Percentiles rank a stretch among this genome's conserved stretches.
These are phyloP conservation scores for Paraphaeosphaeria sporulosa DNA, from an alignment of 2,329 filamentous ascomycete species.

Conservation along the genomic window DNA sequence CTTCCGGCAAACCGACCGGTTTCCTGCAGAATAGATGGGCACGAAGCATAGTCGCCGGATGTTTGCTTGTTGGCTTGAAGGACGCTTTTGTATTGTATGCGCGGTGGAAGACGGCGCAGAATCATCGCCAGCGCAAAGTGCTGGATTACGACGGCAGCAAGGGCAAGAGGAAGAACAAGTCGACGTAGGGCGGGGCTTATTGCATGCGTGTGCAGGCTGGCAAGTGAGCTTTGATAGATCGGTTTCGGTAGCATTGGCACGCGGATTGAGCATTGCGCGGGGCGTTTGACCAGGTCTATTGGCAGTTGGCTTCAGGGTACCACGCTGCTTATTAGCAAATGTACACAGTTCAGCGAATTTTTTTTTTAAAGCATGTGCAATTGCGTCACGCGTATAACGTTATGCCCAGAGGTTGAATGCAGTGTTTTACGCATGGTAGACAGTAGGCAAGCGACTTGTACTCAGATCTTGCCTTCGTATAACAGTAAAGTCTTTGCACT, in stretches of 20 bases:
- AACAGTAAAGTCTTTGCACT: too few relatives aligned
- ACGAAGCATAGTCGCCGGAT: conserved; percentile 85
- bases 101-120: conserved; percentile 58
- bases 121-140: conserved; percentile 55
- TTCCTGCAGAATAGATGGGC: conserved; percentile 88
- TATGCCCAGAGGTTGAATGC: too few relatives aligned
- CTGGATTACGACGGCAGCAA: conserved; percentile 49
- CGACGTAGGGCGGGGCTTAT: background rate
- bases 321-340: background rate
- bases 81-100: conserved; percentile 69
- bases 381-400: too few relatives aligned
- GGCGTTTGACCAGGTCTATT: background rate
- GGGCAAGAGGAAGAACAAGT: conserved; percentile 24
- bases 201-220: background rate
- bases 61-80: conserved; percentile 85
- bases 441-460: too few relatives aligned
- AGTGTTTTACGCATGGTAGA: too few relatives aligned
- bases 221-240: background rate
- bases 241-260: background rate
- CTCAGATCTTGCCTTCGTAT: too few relatives aligned
- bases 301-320: background rate
- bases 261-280: conserved; percentile 7
- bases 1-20: conserved; percentile 60
- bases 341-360: too few relatives aligned
- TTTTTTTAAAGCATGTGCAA: too few relatives aligned